Percentiles rank a stretch among this genome's conserved stretches.
Conservation (phyloP, 2,329 filamentous ascomycete species). For the Aspergillus sergii region DNA sequence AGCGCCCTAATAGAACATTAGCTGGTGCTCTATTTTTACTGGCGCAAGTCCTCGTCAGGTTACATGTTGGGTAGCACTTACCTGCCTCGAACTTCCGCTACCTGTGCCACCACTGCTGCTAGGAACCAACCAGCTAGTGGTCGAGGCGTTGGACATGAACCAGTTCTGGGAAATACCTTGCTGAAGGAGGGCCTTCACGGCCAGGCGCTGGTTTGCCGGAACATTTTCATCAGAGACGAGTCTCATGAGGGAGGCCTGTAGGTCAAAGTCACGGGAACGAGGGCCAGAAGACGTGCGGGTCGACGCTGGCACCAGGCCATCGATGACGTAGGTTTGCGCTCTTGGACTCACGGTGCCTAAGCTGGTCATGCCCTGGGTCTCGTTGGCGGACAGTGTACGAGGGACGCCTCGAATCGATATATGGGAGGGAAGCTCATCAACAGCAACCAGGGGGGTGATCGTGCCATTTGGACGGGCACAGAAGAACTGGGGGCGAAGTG, state of each 20-base stretch:
- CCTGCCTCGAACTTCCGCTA: conserved; percentile 22
- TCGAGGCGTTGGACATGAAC: conserved; percentile 15
- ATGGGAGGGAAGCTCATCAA: conserved; percentile 48
- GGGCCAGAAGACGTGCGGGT: conserved; percentile 13
- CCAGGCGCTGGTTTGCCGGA: conserved; percentile 22
- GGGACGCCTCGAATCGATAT: conserved; percentile 42
- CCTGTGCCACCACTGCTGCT: conserved; percentile 11
- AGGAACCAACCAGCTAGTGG: conserved; percentile 20
- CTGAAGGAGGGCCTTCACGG: conserved; percentile 24
- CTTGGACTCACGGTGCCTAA: conserved; percentile 39
- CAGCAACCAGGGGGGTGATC: conserved; percentile 46
- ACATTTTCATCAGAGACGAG: conserved; percentile 26
- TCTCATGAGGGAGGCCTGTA: conserved; percentile 24
- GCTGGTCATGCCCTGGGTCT: conserved; percentile 48
- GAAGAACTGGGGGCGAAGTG: conserved; percentile 45
- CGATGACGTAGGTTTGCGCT: conserved; percentile 38
- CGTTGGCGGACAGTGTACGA: conserved; percentile 36
- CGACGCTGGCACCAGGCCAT: conserved; percentile 18
- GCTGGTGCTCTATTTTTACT: not conserved
- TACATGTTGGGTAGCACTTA: conserved; percentile 17
- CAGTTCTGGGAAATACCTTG: conserved; percentile 23
- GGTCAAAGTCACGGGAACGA: conserved; percentile 18
- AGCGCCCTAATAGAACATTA: conserved; percentile 6
- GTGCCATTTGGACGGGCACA: conserved; percentile 44
- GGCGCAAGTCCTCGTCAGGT: not conserved